Base-by-base conservation (phyloP, 805 yeast species). In the Grigorovia transvaalensis region DNA sequence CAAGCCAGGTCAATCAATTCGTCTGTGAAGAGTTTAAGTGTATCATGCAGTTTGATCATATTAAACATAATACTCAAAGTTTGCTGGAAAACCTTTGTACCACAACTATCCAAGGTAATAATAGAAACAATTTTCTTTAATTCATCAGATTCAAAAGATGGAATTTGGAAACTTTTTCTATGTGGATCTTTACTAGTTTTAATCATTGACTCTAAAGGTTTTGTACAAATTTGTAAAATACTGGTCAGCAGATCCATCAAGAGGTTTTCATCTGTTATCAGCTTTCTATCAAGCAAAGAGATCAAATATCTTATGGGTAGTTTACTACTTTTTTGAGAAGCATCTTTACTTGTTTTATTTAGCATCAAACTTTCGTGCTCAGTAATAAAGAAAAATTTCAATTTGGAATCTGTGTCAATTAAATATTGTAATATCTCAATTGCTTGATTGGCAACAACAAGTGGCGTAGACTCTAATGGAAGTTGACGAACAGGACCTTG, bases 71-170 rank as follows among this genome's bases (percentile, higher is more conserved):
- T 79, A 54, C 86, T 79, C 49, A 90, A 74, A 0, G 90, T 82
- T 63, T 89, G 86, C 59, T 88, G 88, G 70, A 90, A 88, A 0
- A 95, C 87, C 45, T 84, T 78, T 56, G 87, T 83, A 40, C 90
- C 81, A 62, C 96, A 88, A 51, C 90, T 95, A 61, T 86, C 88
- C 0, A 91, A 79, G 4, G 84, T 79, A 50, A 90, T 72, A 35
- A 87, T 80, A 20, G 80, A 75, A 15, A 86, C 83, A 35, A 88
- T 72, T 54, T 75, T 76, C 47, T 79, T 76, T 60, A 88, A 71
- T 56, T 82, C 83, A 19, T 72, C 67, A 44, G 78, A 80, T 0
- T 87, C 83, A 57, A 90, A 79, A 44, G 69, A 66, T 2, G 96
- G 95, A 1, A 84, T 70, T 35, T 74, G 74, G 45, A 70, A 61